Evolutionary conservation across 129 eudicot genomes (phyloP), one percentile per base, ranked within the genome.

Genomic region (Lonicera japonica): DNA sequence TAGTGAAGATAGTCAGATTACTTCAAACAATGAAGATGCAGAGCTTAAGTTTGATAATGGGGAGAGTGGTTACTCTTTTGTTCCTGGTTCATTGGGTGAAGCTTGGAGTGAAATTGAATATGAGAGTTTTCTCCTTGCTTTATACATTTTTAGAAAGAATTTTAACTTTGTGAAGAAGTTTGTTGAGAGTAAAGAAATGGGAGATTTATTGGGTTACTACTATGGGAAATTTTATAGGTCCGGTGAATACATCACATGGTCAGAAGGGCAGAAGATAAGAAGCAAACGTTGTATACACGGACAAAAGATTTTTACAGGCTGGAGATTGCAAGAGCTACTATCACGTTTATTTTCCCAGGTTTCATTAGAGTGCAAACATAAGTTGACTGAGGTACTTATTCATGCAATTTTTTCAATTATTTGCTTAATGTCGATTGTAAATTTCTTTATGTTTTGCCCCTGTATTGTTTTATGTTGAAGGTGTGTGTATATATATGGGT

Each of bases 141-240:
- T 84, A 54, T 84, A 80, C 62, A 67, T 80, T 36, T 80, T 84
- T 54, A 86, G 86, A 53, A 84, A 80, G 77, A 80, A 84, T 68
- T 81, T 84, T 56, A 50, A 41, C 38, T 71, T 58, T 24, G 86
- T 84, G 43, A 71, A 64, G 39, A 65, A 73, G 23, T 80, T 84
- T 63, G 60, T 80, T 46, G 83, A 74, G 46, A 58, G 73, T 62
- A 84, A 65, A 71, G 75, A 68, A 17, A 67, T 80, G 79, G 73
- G 63, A 7, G 67, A 67, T 54, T 68, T 77, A 16, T 17, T 77
- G 18, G 64, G 72, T 2, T 70, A 72, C 61, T 84, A 84, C 73
- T 77, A 84, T 65, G 83, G 83, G 16, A 61, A 55, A 38, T 84
- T 84, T 53, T 84, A 74, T 60, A 55, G 63, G 58, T 76, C 79